phyloP scores from a whole-genome alignment of 1,139 yeast genomes.

The Scheffersomyces parashehatae region DNA sequence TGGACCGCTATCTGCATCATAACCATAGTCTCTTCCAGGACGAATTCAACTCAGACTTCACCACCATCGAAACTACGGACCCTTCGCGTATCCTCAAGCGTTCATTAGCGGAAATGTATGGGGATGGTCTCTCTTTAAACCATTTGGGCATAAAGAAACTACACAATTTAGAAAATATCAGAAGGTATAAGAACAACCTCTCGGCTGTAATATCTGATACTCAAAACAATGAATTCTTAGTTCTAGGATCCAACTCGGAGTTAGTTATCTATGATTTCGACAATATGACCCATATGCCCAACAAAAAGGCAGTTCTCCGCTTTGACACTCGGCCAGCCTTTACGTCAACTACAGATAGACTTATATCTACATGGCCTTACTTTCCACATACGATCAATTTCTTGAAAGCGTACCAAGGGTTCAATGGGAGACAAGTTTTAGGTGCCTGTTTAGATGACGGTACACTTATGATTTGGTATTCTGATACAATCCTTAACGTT shows the following conservation, averaged over 20 bases:
- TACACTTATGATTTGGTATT: slow-evolving; percentile 44
- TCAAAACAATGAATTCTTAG: slow-evolving; percentile 20
- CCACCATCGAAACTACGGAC: slow-evolving; percentile 17
- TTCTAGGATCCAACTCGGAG: slow-evolving; percentile 31
- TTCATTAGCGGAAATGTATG: slow-evolving; percentile 35
- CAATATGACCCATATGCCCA: slow-evolving; percentile 24
- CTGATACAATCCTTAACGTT: slow-evolving; percentile 25
- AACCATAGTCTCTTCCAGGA: slow-evolving; percentile 9
- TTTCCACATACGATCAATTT: slow-evolving; percentile 61
- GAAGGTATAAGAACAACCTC: slow-evolving; percentile 39
- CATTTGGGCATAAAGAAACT: slow-evolving; percentile 24
- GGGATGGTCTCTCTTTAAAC: slow-evolving; percentile 25
- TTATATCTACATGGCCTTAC: slow-evolving; percentile 49
- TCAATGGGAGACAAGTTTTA: slow-evolving; percentile 36
- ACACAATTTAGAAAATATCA: slow-evolving; percentile 17
- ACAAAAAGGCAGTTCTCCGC: slow-evolving; percentile 21
- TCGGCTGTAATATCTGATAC: slow-evolving; percentile 8
- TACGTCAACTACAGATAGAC: slow-evolving; percentile 39
- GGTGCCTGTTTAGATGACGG: slow-evolving; percentile 62
- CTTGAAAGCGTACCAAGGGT: slow-evolving; percentile 26
- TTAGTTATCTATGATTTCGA: slow-evolving; percentile 31
- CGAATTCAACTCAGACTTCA: slow-evolving; percentile 15
- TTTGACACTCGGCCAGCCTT: slow-evolving; percentile 43
- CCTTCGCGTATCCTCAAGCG: slow-evolving; percentile 22
- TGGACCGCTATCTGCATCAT: too few relatives aligned